Conservation (phyloP, 345 rosid species). For the Gossypium arboreum region DNA sequence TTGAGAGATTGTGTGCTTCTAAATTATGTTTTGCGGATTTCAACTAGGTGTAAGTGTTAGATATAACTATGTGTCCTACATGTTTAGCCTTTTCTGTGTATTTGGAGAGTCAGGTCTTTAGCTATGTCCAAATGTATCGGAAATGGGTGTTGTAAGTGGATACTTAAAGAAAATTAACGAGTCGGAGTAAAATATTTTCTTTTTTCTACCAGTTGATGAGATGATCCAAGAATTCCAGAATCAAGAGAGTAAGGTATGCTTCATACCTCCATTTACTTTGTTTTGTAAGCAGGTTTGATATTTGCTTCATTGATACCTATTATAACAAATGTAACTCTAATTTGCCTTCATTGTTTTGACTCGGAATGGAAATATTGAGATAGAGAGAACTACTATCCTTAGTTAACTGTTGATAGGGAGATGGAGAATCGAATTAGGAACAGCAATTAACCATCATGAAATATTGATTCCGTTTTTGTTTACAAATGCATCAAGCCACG, state of each 20-base stretch:
- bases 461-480: not conserved
- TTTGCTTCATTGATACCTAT: not conserved
- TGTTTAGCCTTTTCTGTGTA: no score
- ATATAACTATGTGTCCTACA: no score
- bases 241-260: conserved; percentile 3
- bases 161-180: not conserved
- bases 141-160: not conserved
- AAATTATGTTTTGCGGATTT: no score
- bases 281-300: not conserved
- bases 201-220: not conserved
- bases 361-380: not conserved
- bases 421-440: not conserved
- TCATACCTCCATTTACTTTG: not conserved
- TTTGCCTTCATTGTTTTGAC: not conserved
- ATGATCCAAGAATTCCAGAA: not conserved
- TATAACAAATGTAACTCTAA: not conserved
- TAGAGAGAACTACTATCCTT: not conserved
- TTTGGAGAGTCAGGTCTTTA: no score
- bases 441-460: not conserved
- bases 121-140: not conserved
- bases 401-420: not conserved
- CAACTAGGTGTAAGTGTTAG: no score
- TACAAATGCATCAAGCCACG: not conserved
- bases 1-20: not conserved
- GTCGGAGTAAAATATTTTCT: no score